Percentiles rank a stretch among this genome's conserved stretches.
Evolutionary conservation across 805 yeast species (phyloP).

Genomic region (Pichia gijzeniarum): DNA sequence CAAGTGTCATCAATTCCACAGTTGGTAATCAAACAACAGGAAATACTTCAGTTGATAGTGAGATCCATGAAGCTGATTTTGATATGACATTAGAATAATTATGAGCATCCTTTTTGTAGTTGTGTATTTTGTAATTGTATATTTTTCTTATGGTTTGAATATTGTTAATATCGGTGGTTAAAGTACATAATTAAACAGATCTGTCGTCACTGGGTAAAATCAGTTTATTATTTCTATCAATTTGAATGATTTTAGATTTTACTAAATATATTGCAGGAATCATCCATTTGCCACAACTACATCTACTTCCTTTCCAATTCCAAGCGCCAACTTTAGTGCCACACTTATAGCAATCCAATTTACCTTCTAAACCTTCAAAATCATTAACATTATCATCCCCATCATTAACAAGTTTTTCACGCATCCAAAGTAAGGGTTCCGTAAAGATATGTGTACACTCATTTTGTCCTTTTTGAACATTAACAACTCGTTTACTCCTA

Average conservation of each 20-base stretch:
- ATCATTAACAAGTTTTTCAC: constrained; percentile 23
- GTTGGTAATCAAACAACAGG: constrained; percentile 12
- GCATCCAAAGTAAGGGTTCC: constrained; percentile 94
- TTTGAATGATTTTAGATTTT: constrained; percentile 72
- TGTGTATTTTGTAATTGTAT: too few relatives aligned
- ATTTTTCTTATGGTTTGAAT: not conserved
- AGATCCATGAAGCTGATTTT: constrained; percentile 21
- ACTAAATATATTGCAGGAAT: constrained; percentile 84
- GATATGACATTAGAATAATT: constrained; percentile 29
- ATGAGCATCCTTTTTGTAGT: too few relatives aligned
- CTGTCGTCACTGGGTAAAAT: constrained; percentile 14
- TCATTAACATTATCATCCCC: constrained; percentile 20
- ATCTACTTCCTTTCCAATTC: constrained; percentile 89
- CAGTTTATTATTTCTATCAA: constrained; percentile 22
- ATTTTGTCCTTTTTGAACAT: constrained; percentile 48
- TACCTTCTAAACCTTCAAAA: constrained; percentile 81
- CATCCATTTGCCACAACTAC: constrained; percentile 95
- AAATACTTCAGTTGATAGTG: constrained; percentile 17
- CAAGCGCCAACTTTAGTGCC: constrained; percentile 82
- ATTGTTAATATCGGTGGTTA: not conserved
- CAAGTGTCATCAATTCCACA: constrained; percentile 8
- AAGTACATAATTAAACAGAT: constrained; percentile 3
- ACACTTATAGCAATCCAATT: constrained; percentile 80
- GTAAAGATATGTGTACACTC: constrained; percentile 79
- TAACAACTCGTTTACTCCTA: constrained; percentile 52